Evolutionary conservation across 805 yeast species (phyloP), one percentile per base, ranked within the genome.

Genomic region (Alloascoidea africana): DNA sequence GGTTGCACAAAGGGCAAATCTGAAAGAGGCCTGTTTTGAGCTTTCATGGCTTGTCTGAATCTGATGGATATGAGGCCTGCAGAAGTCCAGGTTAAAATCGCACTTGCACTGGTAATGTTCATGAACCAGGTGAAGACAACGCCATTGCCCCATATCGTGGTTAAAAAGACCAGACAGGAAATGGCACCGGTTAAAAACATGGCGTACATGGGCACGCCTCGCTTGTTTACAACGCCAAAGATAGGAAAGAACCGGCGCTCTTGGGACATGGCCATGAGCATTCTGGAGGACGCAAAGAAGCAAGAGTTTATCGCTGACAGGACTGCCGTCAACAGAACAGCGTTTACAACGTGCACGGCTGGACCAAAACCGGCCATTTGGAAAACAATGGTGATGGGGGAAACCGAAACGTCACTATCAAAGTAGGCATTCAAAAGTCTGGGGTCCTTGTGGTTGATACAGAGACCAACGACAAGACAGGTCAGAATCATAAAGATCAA

Each of bases 241-340:
- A 56, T 54, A 47, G 87, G 87, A 36, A 75, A 80, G 48, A 71
- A 68, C 5, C 83, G 82, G 55, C 76, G 82, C 41, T 73, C 75
- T 23, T 23, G 30, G 14, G 85, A 77, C 48, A 80, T 59, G 16
- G 83, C 69, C 38, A 73, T 74, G 38, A 80, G 51, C 5, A 84
- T 65, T 64, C 89, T 69, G 36, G 86, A 76, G 42, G 76, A 69
- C n/a, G 78, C 82, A 52, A 67, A 80, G 33, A 78, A 71, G 2
- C 86, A 72, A 16, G 85, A 73, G 61, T 79, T 80, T 46, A 85
- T 86, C 38, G 79, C 87, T 4, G 86, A 78, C 39, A 77, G 56
- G 17, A 80, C 84, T 3, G 87, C 76, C 41, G 79, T 55, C 59
- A 80, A 61, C 46, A 80, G 77, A 33, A 79, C 84, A 15, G 74